phyloP scores from a whole-genome alignment of 306 rosid genomes.

The Lotus japonicus region DNA sequence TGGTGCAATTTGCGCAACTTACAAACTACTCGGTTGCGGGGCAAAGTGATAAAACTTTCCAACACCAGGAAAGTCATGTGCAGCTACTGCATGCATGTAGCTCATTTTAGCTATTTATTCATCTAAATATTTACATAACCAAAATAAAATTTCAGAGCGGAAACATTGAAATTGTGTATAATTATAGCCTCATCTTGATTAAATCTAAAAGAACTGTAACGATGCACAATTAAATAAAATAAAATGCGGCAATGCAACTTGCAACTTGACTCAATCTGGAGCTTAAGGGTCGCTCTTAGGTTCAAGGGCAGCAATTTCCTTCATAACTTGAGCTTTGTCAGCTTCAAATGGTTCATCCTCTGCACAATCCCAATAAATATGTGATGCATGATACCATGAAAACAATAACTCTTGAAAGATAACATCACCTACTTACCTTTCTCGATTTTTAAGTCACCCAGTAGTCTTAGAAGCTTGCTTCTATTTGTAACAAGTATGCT shows the following conservation, averaged over 20 bases:
- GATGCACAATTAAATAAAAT: slow-evolving; percentile 17
- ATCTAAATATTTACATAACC: slow-evolving; percentile 34
- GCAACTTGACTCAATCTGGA: neutral
- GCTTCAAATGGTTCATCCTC: slow-evolving; percentile 94
- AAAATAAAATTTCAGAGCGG: slow-evolving; percentile 14
- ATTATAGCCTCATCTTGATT: slow-evolving; percentile 6
- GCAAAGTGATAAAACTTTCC: neutral
- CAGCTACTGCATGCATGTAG: slow-evolving; percentile 1
- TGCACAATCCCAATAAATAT: slow-evolving; percentile 28
- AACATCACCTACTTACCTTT: slow-evolving; percentile 55
- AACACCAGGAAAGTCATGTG: slow-evolving; percentile 4
- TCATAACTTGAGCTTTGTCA: slow-evolving; percentile 86
- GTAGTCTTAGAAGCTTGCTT: slow-evolving; percentile 76
- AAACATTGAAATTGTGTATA: neutral
- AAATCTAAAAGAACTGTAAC: slow-evolving; percentile 13
- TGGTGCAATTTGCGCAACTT: neutral
- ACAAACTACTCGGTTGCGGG: neutral
- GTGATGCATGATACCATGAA: too few species aligned
- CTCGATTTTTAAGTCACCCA: slow-evolving; percentile 77
- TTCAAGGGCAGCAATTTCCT: slow-evolving; percentile 76
- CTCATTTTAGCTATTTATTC: slow-evolving; percentile 41
- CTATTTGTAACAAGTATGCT: slow-evolving; percentile 71
- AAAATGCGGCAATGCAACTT: neutral
- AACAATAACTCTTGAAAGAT: too few species aligned
- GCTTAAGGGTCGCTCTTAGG: slow-evolving; percentile 39